Percentiles rank a stretch among this genome's conserved stretches.
These are phyloP conservation scores for Spiromastix sp. DNA, from an alignment of 2,329 filamentous ascomycete species.

Conservation along the genomic window DNA sequence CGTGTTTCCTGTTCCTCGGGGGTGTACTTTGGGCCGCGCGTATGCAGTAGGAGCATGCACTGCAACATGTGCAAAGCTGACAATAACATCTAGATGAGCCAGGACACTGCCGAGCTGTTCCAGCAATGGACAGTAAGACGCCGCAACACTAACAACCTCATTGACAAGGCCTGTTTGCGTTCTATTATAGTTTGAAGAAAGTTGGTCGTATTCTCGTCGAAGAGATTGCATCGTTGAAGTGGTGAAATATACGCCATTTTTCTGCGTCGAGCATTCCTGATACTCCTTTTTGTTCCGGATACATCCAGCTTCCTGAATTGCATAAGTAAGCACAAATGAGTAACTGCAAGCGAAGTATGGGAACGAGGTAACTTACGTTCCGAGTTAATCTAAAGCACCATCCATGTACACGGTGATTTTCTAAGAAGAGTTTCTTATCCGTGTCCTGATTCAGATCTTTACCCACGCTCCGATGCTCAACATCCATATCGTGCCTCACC, in stretches of 20 bases:
- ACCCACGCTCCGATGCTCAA: constrained; percentile 66
- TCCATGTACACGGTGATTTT: constrained; percentile 90
- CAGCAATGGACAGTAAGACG: constrained; percentile 87
- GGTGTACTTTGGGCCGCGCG: constrained; percentile 80
- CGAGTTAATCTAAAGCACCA: constrained; percentile 93
- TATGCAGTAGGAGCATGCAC: constrained; percentile 90
- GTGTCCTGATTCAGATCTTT: constrained; percentile 78
- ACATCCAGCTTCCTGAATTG: constrained; percentile 60
- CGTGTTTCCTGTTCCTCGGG: constrained; percentile 77
- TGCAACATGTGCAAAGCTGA: constrained; percentile 85
- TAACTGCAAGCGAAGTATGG: constrained; percentile 3
- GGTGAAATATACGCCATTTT: constrained; percentile 98
- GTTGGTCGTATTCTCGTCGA: constrained; percentile 84
- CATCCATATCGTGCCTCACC: constrained; percentile 69
- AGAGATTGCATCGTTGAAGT: constrained; percentile 69
- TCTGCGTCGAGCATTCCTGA: constrained; percentile 93
- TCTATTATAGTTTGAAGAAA: constrained; percentile 88
- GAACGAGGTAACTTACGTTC: constrained; percentile 32
- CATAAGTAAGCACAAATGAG: constrained; percentile 1
- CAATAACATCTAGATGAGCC: constrained; percentile 88
- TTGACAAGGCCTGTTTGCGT: constrained; percentile 84
- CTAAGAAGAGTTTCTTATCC: constrained; percentile 98
- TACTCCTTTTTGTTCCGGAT: constrained; percentile 88
- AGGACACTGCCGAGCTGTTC: constrained; percentile 82
- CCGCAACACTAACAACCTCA: constrained; percentile 86